Percentiles rank a stretch among this genome's conserved stretches.
Evolutionary conservation across 169 alveolate species (phyloP).

Genomic region (Plasmodium inui): DNA sequence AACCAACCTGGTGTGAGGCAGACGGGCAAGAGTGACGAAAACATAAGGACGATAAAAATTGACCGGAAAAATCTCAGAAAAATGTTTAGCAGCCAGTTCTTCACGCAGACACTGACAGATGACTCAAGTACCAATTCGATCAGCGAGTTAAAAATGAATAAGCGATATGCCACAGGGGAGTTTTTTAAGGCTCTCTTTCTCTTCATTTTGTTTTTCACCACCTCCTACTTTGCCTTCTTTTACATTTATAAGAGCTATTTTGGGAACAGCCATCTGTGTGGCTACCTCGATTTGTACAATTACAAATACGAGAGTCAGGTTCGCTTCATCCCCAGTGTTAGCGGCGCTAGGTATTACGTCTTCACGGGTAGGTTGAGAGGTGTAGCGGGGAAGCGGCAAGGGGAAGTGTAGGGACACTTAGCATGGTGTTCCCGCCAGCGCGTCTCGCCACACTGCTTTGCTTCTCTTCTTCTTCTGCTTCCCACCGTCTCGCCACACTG

Average conservation of each 20-base stretch:
- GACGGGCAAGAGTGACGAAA: not conserved
- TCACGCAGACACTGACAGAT: slow-evolving; percentile 68
- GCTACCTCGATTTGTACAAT: slow-evolving; percentile 34
- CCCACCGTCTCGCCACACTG: not conserved
- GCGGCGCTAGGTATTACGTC: slow-evolving; percentile 32
- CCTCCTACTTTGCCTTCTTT: slow-evolving; percentile 50
- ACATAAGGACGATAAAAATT: slow-evolving; percentile 52
- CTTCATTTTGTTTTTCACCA: not conserved
- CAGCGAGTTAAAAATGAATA: slow-evolving; percentile 19
- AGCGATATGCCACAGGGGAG: slow-evolving; percentile 32
- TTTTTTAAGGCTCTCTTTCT: slow-evolving; percentile 30
- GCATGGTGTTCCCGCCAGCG: not conserved
- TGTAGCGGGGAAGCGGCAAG: not conserved
- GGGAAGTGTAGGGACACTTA: not conserved
- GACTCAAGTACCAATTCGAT: slow-evolving; percentile 25
- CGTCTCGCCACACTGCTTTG: not conserved
- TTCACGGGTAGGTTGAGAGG: slow-evolving; percentile 11
- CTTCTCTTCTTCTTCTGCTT: no score
- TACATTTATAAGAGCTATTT: slow-evolving; percentile 25
- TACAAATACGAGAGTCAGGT: slow-evolving; percentile 46
- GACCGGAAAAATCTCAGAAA: slow-evolving; percentile 56
- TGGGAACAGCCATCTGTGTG: slow-evolving; percentile 10
- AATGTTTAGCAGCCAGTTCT: slow-evolving; percentile 67
- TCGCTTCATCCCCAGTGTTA: slow-evolving; percentile 15
- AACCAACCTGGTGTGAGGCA: not conserved